phyloP scores from a whole-genome alignment of 2,329 filamentous ascomycete species.

The Colletotrichum sansevieriae region DNA sequence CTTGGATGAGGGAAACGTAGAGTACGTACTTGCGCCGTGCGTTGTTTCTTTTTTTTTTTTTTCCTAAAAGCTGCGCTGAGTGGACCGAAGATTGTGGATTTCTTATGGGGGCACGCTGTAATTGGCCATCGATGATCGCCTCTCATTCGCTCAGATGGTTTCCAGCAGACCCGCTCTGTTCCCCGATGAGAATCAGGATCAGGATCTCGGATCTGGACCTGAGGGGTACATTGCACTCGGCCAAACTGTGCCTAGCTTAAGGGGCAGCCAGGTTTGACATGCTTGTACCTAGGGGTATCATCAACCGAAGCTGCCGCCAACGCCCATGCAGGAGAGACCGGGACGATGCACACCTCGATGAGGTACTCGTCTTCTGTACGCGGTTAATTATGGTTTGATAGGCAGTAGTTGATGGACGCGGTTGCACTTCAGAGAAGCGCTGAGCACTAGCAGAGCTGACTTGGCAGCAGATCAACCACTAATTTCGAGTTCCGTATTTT shows the following conservation, averaged over 20 bases:
- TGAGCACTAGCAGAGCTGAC: not conserved
- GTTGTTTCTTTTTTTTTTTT: not conserved
- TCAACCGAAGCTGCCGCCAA: conserved; percentile 25
- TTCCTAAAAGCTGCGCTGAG: not conserved
- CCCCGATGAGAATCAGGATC: conserved; percentile 35
- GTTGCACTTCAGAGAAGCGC: not conserved
- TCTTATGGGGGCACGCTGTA: conserved; percentile 6
- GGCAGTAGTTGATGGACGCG: not conserved
- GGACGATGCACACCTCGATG: not conserved
- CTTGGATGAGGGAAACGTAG: not conserved
- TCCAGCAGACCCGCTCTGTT: not conserved
- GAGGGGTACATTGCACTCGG: conserved; percentile 22
- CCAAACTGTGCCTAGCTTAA: conserved; percentile 23
- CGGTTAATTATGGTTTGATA: not conserved
- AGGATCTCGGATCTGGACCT: conserved; percentile 40
- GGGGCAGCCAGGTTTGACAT: conserved; percentile 17
- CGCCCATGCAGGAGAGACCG: not conserved
- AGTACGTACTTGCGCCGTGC: conserved; percentile 21
- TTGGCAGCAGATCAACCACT: conserved; percentile 1
- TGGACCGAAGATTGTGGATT: conserved; percentile 5
- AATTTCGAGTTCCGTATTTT: not conserved
- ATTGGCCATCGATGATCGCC: not conserved
- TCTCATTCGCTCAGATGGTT: conserved; percentile 9
- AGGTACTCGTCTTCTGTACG: too few species aligned
- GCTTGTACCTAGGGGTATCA: conserved; percentile 30